phyloP scores from a whole-genome alignment of 2,329 filamentous ascomycete species.

The Beauveria sp. region DNA sequence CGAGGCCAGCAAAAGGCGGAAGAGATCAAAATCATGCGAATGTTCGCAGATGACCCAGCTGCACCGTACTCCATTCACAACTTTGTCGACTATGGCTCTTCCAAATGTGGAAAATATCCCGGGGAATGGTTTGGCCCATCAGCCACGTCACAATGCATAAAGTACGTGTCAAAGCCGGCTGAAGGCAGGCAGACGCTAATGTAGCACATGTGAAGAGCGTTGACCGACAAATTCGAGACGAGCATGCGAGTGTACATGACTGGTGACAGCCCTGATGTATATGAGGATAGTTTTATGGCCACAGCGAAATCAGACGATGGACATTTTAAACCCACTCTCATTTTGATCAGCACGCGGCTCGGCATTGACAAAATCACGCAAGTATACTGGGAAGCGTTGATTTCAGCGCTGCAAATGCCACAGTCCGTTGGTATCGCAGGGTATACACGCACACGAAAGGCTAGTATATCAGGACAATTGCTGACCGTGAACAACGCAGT shows the following conservation, averaged over 20 bases:
- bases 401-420: constrained; percentile 72
- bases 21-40: constrained; percentile 64
- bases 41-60: constrained; percentile 80
- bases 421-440: constrained; percentile 96
- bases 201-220: constrained; percentile 47
- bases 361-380: constrained; percentile 92
- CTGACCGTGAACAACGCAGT: constrained; percentile 35
- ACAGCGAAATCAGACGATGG: constrained; percentile 62
- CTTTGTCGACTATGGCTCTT: constrained; percentile 83
- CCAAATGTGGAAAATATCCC: constrained; percentile 84
- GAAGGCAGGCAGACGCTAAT: background rate
- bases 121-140: constrained; percentile 99
- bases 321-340: constrained; percentile 72
- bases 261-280: constrained; percentile 84
- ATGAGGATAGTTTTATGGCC: constrained; percentile 78
- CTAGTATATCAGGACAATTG: background rate
- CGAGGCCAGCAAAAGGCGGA: constrained; percentile 47
- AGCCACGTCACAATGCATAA: constrained; percentile 86
- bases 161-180: constrained; percentile 47
- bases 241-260: constrained; percentile 79
- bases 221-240: constrained; percentile 59
- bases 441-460: constrained; percentile 36
- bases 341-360: constrained; percentile 80
- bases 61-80: constrained; percentile 93
- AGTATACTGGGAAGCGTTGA: constrained; percentile 92